Evolutionary conservation across 2,329 filamentous ascomycete species (phyloP).

Genomic region (Colletotrichum limetticola): DNA sequence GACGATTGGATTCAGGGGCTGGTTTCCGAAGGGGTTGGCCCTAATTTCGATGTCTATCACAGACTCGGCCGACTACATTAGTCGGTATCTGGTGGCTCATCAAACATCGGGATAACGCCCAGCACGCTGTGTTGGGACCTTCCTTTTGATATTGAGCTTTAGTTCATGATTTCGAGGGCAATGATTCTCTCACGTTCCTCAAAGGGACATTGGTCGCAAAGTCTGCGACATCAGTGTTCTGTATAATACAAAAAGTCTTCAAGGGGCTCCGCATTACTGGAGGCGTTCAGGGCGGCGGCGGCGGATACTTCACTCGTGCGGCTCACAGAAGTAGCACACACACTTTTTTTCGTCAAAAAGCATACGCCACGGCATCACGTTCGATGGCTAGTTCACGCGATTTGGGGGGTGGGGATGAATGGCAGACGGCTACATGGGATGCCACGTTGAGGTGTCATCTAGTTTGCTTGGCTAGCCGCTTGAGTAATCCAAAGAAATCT

Average conservation of each 20-base stretch:
- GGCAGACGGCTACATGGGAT: not conserved
- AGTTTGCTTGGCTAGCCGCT: not conserved
- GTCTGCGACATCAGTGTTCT: slow-evolving; percentile 6
- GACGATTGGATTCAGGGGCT: slow-evolving; percentile 20
- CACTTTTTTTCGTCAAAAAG: not conserved
- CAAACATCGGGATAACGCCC: not conserved
- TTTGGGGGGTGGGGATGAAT: not conserved
- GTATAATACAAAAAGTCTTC: slow-evolving; percentile 28
- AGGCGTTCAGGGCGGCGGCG: slow-evolving; percentile 25
- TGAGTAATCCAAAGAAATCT: not conserved
- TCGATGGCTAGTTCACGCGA: not conserved
- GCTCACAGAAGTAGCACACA: not conserved
- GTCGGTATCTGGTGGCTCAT: not conserved
- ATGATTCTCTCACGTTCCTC: not conserved
- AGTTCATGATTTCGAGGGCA: not conserved
- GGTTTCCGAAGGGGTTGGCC: slow-evolving; percentile 31
- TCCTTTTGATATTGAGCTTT: not conserved
- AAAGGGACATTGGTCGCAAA: not conserved
- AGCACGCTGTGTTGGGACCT: not conserved
- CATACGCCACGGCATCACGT: not conserved
- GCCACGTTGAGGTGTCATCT: not conserved
- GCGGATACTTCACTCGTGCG: slow-evolving; percentile 8
- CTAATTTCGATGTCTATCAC: not conserved
- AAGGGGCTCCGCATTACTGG: slow-evolving; percentile 17
- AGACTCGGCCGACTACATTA: not conserved